Evolutionary conservation across 2,329 filamentous ascomycete species (phyloP), one percentile per base, ranked within the genome.

Genomic region (Biscogniauxia sp.): DNA sequence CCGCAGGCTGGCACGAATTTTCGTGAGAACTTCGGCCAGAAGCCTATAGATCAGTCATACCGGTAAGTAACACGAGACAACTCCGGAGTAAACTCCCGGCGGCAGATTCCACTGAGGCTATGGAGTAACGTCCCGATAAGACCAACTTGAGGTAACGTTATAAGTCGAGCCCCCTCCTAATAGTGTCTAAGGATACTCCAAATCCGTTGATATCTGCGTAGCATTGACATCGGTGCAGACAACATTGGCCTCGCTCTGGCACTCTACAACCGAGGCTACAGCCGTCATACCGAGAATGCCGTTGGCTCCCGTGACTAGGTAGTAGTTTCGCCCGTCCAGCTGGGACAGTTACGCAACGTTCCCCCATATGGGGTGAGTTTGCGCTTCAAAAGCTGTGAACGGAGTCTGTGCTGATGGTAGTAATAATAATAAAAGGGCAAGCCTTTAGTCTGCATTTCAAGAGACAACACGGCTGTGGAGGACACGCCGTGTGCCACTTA

Each of bases 231-330:
- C 74, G 0, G 75, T 61, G 45, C 69, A 72, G 3, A 75, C 65
- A 1, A 74, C 70, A 54, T 75, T n/a, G n/a, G n/a, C n/a, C n/a
- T n/a, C 73, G 9, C 68, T 74, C n/a, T 73, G 73, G 17, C 62
- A 68, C 60, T 75, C 72, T 7, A 75, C 56, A 1, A 75, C 65
- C 0, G 69, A 60, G 1, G 28, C 55, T 2, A 68, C 65, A 1
- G 69, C 56, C 8, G 58, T 60, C 1, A 64, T 56, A 0, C 70
- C 71, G 5, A 73, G 55, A 51, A 64, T 68, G 1, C 70, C 71
- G 11, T 54, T 59, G 49, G 66, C 66, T 9, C 72, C 72, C 8
- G 70, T 73, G 17, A 72, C 67, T 68, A 20, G 9, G n/a, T n/a
- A n/a, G n/a, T n/a, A n/a, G n/a, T n/a, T n/a, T n/a, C n/a, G n/a